phyloP scores from a whole-genome alignment of 2,329 filamentous ascomycete species.

The Onygenales sp. region DNA sequence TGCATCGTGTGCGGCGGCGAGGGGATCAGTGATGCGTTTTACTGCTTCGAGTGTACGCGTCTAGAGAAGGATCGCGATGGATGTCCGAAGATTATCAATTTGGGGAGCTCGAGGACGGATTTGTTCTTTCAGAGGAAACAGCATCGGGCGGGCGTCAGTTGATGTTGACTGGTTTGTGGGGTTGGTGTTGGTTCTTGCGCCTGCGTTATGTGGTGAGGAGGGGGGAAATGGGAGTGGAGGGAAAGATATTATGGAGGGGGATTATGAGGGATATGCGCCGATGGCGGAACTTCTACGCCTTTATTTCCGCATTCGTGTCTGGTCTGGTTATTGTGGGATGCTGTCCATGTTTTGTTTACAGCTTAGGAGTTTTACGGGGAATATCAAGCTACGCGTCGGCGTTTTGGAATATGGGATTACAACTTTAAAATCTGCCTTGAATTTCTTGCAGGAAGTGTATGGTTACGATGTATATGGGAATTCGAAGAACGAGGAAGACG shows the following conservation, averaged over 20 bases:
- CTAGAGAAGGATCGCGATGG: slow-evolving; percentile 95
- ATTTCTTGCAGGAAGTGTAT: not conserved
- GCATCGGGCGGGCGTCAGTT: slow-evolving; percentile 12
- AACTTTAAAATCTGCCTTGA: not conserved
- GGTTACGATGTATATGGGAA: not conserved
- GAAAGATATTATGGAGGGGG: not conserved
- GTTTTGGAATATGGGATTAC: not conserved
- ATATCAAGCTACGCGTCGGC: not conserved
- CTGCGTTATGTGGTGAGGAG: not conserved
- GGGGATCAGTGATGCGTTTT: slow-evolving; percentile 96
- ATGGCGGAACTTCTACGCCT: no score
- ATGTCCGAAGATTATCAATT: slow-evolving; percentile 98
- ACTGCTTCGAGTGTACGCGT: slow-evolving; percentile 97
- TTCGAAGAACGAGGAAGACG: not conserved
- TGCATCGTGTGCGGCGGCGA: slow-evolving; percentile 98
- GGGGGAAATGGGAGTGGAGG: not conserved
- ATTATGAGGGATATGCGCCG: no score
- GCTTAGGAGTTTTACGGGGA: not conserved
- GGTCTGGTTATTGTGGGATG: no score
- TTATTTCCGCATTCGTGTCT: not conserved
- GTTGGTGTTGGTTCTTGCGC: not conserved
- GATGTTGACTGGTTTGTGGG: not conserved
- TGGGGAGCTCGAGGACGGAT: slow-evolving; percentile 92
- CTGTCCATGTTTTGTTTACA: not conserved
- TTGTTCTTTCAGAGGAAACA: slow-evolving; percentile 66